Evolutionary conservation across 345 rosid species (phyloP), one percentile per base, ranked within the genome.

Genomic region (Linum usitatissimum): DNA sequence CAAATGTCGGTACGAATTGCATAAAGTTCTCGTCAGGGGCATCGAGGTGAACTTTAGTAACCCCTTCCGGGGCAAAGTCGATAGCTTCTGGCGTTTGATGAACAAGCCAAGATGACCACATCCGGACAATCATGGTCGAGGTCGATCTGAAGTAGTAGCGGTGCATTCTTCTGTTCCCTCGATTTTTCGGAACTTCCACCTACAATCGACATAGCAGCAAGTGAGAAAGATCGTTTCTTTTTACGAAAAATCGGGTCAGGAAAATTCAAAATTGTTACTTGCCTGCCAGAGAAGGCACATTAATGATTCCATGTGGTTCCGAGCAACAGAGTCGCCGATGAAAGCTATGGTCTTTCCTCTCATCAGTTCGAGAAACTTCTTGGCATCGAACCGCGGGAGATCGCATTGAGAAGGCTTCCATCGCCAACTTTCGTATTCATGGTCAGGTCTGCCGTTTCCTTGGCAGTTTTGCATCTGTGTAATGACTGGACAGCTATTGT

Each of bases 401-500:
- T 88, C 81, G 74, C 99, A 94, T 56, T 80, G 79, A 61, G 74
- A 73, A 20, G 99, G 99, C 62, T 80, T 90, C 99, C 97, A 94
- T 60, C 95, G 84, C 95, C 95, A 94, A 79, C 78, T 84, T 77
- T 94, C 97, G 49, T 94, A 87, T 70, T 84, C 91, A 64, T 73
- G 84, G 71, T 94, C 99, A 36, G 95, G 91, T 72, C 99, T 83
- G 64, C 97, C 99, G 66, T 94, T 94, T 9, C 97, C 99, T 76
- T 85, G 99, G 80, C 99, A 94, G 79, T 94, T 94, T 81, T 88
- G 97, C 97, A 85, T 88, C 88, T 90, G 99, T 31, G 96, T 84
- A 58, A 90, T 36, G 60, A 87, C 77, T 57, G 97, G 97, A 74
- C 99, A 94, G 5, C 90, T 69, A 79, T 90, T 84, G 97, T 87